Conservation (phyloP, 2,329 filamentous ascomycete species). For the Epichloe brachyelytri region DNA sequence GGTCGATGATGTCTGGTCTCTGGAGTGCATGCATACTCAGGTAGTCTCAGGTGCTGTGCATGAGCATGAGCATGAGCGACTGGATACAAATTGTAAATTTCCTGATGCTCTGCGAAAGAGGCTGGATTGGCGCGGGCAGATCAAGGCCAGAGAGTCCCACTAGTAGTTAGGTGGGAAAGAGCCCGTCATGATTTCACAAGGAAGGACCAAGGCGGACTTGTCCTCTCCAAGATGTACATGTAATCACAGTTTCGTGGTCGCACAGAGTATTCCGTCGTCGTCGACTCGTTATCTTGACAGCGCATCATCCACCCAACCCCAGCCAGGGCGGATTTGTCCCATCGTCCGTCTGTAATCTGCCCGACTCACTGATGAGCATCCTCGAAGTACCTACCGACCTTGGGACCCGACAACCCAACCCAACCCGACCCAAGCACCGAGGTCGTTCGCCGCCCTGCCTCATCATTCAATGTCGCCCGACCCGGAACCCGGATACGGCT, state of each 20-base stretch:
- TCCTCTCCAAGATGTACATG: neutral
- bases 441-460: no score
- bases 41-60: no score
- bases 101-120: neutral
- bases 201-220: neutral
- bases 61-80: no score
- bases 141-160: neutral
- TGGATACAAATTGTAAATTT: no score
- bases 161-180: neutral
- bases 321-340: neutral
- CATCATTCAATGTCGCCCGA: no score
- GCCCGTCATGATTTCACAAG: neutral
- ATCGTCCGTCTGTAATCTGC: no score
- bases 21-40: neutral
- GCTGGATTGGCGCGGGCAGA: neutral
- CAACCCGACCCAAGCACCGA: no score
- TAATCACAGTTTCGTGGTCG: neutral
- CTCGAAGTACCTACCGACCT: no score
- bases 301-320: conserved; percentile 27
- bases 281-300: conserved; percentile 32
- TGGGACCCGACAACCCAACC: no score
- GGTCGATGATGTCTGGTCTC: neutral
- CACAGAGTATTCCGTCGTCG: neutral
- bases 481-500: no score
- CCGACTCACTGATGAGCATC: no score